Evolutionary conservation across 192 early-diverging fungal species (phyloP).

Genomic region (Podila clonocystis): DNA sequence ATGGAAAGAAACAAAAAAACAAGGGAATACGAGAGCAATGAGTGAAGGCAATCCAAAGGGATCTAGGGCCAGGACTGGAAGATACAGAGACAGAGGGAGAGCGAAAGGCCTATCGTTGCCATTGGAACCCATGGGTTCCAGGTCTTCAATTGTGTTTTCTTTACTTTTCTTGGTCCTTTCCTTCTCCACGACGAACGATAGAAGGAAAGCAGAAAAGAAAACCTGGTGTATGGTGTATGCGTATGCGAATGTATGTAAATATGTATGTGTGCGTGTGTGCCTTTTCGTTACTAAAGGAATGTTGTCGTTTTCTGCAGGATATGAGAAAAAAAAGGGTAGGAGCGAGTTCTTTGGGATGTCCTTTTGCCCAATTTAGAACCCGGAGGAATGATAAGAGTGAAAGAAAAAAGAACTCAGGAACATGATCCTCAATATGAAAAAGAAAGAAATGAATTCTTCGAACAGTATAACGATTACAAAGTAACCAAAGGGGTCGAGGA

Average conservation of each 20-base stretch:
- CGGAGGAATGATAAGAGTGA: no score
- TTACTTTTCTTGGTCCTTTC: no score
- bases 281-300: constrained; percentile 3
- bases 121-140: no score
- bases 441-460: no score
- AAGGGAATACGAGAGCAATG: background rate
- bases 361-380: no score
- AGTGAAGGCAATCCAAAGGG: background rate
- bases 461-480: no score
- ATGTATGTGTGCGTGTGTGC: background rate
- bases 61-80: background rate
- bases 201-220: background rate
- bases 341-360: background rate
- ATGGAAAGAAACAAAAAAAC: background rate
- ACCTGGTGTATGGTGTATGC: background rate
- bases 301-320: constrained; percentile 2
- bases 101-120: no score
- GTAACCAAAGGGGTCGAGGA: no score
- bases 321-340: background rate
- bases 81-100: no score
- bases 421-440: no score
- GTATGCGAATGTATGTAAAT: background rate
- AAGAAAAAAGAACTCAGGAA: background rate
- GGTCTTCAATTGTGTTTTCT: no score
- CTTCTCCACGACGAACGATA: no score